These are phyloP conservation scores for Pogostemon cablin DNA, from an alignment of 257 asterid species.

Conservation along the genomic window DNA sequence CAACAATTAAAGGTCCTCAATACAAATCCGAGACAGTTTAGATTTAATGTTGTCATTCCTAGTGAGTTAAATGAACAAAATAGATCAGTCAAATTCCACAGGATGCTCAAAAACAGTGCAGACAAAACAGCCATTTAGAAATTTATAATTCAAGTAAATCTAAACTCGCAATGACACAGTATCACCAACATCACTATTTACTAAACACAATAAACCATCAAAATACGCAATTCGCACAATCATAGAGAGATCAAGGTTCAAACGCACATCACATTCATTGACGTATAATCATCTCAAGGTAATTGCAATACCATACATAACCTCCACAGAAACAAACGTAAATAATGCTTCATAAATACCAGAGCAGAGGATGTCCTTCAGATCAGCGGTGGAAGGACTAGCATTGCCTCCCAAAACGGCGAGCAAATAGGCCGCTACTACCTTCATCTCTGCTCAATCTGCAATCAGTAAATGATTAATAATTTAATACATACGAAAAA, in stretches of 20 bases:
- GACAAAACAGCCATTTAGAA: not conserved
- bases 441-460: slow-evolving; percentile 36
- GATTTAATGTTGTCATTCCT: not conserved
- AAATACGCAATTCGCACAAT: no score
- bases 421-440: slow-evolving; percentile 42
- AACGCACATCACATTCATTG: no score
- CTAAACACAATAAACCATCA: no score
- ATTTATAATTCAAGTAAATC: not conserved
- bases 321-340: not conserved
- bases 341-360: slow-evolving; percentile 23
- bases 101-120: not conserved
- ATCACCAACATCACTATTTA: no score
- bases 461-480: not conserved
- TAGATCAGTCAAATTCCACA: not conserved
- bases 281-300: no score
- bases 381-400: slow-evolving; percentile 35
- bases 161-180: no score
- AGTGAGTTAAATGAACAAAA: not conserved
- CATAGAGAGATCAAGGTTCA: no score
- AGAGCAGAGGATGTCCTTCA: slow-evolving; percentile 34
- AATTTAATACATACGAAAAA: not conserved
- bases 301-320: not conserved
- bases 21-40: not conserved
- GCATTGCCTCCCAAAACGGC: slow-evolving; percentile 44
- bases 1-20: not conserved